Evolutionary conservation across 331 rosid species (phyloP), one percentile per base, ranked within the genome.

Genomic region (Prunus yedoensis): DNA sequence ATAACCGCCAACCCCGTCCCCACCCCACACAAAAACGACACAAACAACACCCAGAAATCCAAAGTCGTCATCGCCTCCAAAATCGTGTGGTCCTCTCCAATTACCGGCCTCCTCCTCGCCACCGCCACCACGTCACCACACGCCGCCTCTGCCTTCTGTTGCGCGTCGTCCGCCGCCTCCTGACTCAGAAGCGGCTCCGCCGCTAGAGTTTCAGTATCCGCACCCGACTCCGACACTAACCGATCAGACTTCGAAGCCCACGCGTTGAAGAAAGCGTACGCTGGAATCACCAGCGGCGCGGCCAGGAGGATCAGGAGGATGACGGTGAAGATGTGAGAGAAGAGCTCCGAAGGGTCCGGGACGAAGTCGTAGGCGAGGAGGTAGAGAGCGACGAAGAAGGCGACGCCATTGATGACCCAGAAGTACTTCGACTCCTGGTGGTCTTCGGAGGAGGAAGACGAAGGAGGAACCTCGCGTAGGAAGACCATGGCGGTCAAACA

Each of bases 31-130:
- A 92, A 49, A 78, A 93, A 94, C 62, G 99, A 89, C 69, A 86
- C 84, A 25, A 94, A 94, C 91, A 94, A 56, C 0, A 94, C 84
- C 99, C 99, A 94, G 68, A 94, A 92, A 75, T 94, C 99, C 9
- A 89, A 3, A n/a, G 85, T 81, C 43, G n/a, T 75, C 75, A 94
- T 1, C 23, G 66, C 92, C 82, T 94, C 97, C 12, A 47, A 0
- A 5, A 94, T 79, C 52, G 96, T 90, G 83, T 92, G 99, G 69
- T 94, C 99, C 70, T 94, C 99, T 9, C 99, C 99, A 5, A 94
- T 62, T 84, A 11, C 83, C 74, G 91, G 90, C 32, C n/a, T 4
- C 63, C 65, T 41, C 77, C 56, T 85, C 18, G 16, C 72, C 1
- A 14, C 74, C 8, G 12, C 43, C 30, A 6, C 61, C 38, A 35